Conservation (phyloP, 169 alveolate species). For the Plasmodium chabaudi region DNA sequence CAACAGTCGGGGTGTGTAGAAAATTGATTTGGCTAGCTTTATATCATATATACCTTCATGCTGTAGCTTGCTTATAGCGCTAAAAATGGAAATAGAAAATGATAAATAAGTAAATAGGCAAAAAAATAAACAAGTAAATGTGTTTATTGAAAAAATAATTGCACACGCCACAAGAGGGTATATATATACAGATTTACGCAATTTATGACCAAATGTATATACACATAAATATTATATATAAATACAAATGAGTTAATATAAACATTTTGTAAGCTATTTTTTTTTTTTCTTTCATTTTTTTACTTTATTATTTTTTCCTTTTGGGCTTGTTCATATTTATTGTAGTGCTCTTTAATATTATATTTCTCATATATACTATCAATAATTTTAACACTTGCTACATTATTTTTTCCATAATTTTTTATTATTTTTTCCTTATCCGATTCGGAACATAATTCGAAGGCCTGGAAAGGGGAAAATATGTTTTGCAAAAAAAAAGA, state of each 20-base stretch:
- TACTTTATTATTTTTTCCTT: conserved; percentile 78
- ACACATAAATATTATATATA: not conserved
- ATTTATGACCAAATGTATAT: not conserved
- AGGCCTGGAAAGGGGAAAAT: conserved; percentile 60
- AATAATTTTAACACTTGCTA: conserved; percentile 77
- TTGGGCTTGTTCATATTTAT: conserved; percentile 74
- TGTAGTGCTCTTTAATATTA: conserved; percentile 71
- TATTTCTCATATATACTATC: conserved; percentile 80
- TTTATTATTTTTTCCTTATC: conserved; percentile 76
- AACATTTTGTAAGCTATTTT: not conserved
- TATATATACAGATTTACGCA: too few relatives aligned
- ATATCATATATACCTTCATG: conserved; percentile 45
- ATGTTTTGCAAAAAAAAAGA: not conserved
- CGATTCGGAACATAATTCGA: conserved; percentile 76
- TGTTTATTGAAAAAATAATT: not conserved
- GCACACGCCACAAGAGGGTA: not conserved
- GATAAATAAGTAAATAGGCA: not conserved
- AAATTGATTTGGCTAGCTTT: not conserved
- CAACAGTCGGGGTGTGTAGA: not conserved
- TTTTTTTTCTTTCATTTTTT: not conserved
- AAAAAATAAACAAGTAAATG: not conserved
- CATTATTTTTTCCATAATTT: conserved; percentile 81
- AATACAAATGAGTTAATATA: not conserved
- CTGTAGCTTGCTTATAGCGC: conserved; percentile 60
- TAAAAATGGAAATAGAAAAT: conserved; percentile 4